Base-by-base conservation (phyloP, 2,329 filamentous ascomycete species). In the Fusarium vanettenii region DNA sequence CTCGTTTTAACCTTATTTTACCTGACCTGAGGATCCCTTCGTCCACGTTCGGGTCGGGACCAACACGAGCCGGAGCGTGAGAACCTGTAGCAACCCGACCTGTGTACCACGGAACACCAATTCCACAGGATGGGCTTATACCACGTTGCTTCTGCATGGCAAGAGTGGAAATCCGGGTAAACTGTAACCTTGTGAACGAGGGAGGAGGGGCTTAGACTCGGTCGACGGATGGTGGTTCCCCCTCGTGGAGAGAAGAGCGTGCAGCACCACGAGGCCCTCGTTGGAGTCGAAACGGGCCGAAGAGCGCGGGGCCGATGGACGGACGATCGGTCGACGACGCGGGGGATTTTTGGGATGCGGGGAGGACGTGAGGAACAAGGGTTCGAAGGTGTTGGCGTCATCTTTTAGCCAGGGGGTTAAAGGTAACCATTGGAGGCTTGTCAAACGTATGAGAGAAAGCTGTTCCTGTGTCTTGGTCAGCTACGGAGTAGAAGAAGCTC, bases 271-370 rank as follows among this genome's bases (percentile, higher is more conserved):
- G 66, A 67, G 60, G 39, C 67, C 56, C 56, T 56, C 22, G 43
- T 64, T 59, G 56, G 20, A 57, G 48, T 64, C 16, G 55, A 72
- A 67, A 75, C 68, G 77, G 78, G 73, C 77, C 77, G 77, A 73
- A 69, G 55, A 70, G 70, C 74, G 76, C 70, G 70, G 68, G 65
- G 69, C 69, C 52, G 64, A 67, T 60, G 72, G 64, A 72, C 61
- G 69, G 64, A 63, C 69, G 62, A 73, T 75, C 72, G 43, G 65
- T 74, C 64, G 67, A 70, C 70, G 52, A 37, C 55, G 33, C 41
- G 68, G 55, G 66, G 69, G 56, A 64, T 50, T 22, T 55, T 62
- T 45, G 20, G 20, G 59, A 70, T 74, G 72, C 72, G 75, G 69
- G 72, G 72, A 70, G 75, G 72, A 64, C 35, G 48, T 16, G 35